These are phyloP conservation scores for Septoria linicola DNA, from an alignment of 2,329 filamentous ascomycete species.

Conservation along the genomic window DNA sequence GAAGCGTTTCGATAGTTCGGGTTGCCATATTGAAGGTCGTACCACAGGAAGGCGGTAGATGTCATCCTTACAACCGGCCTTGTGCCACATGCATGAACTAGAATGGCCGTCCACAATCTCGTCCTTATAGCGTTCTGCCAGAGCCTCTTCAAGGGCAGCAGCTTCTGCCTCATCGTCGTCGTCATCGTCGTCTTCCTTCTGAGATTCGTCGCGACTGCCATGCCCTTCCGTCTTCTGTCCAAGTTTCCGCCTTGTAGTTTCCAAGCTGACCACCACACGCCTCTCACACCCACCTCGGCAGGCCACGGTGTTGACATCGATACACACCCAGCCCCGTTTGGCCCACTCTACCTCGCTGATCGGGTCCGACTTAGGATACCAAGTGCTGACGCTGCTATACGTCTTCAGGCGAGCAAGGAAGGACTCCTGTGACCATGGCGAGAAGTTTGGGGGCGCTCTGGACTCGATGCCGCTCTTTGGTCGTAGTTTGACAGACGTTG, in stretches of 20 bases:
- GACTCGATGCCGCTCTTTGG: conserved; percentile 15
- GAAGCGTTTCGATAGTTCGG: conserved; percentile 34
- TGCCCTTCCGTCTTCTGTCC: conserved; percentile 25
- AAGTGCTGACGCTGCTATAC: conserved; percentile 86
- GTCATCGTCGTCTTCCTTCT: conserved; percentile 56
- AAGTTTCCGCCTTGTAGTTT: conserved; percentile 38
- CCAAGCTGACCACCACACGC: conserved; percentile 78
- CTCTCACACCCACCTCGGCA: conserved; percentile 79
- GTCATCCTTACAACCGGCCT: conserved; percentile 77
- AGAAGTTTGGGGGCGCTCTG: conserved; percentile 63
- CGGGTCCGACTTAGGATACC: conserved; percentile 85
- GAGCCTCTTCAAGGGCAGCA: conserved; percentile 55
- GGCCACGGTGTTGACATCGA: conserved; percentile 76
- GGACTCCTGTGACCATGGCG: conserved; percentile 78
- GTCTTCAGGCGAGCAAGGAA: conserved; percentile 80
- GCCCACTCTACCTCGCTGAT: conserved; percentile 94
- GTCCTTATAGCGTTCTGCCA: conserved; percentile 73
- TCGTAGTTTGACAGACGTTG: conserved; percentile 4
- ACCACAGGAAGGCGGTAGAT: conserved; percentile 60
- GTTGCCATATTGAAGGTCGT: conserved; percentile 38
- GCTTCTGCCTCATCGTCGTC: conserved; percentile 32
- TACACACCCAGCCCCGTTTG: conserved; percentile 86
- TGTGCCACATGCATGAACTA: conserved; percentile 81
- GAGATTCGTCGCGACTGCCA: too few species aligned
- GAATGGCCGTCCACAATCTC: conserved; percentile 74